Conservation (phyloP, 2,329 filamentous ascomycete species). For the Neonectria ditissima region DNA sequence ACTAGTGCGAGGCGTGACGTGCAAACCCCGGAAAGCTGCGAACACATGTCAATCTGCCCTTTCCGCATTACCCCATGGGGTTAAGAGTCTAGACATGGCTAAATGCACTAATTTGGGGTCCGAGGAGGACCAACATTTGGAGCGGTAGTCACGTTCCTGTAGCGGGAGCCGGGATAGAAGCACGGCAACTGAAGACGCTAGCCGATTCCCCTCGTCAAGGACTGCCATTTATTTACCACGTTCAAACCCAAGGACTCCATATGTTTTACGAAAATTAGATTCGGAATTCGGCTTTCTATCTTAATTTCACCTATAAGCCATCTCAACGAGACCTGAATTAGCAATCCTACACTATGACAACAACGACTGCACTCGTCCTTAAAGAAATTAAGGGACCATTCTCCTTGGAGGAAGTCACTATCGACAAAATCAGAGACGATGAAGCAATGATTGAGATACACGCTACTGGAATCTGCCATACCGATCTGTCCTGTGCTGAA, state of each 20-base stretch:
- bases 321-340: neutral
- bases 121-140: slow-evolving; percentile 6
- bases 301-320: neutral
- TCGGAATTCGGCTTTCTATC: too few relatives aligned
- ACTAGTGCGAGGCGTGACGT: neutral
- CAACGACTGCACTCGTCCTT: slow-evolving; percentile 17
- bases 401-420: slow-evolving; percentile 10
- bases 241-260: too few relatives aligned
- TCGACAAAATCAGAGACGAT: slow-evolving; percentile 17
- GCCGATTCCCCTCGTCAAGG: neutral
- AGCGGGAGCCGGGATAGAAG: neutral
- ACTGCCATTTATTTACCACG: too few relatives aligned
- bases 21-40: too few relatives aligned
- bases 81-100: neutral
- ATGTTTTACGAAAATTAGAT: neutral
- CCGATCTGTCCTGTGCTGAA: slow-evolving; percentile 18
- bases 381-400: slow-evolving; percentile 19
- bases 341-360: slow-evolving; percentile 4
- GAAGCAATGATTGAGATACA: slow-evolving; percentile 22
- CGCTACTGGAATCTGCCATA: slow-evolving; percentile 20
- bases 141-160: neutral
- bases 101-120: neutral
- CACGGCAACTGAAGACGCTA: neutral
- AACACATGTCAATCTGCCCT: neutral
- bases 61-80: slow-evolving; percentile 5